Conservation (phyloP, 805 yeast species). For the Ogataea henricii region DNA sequence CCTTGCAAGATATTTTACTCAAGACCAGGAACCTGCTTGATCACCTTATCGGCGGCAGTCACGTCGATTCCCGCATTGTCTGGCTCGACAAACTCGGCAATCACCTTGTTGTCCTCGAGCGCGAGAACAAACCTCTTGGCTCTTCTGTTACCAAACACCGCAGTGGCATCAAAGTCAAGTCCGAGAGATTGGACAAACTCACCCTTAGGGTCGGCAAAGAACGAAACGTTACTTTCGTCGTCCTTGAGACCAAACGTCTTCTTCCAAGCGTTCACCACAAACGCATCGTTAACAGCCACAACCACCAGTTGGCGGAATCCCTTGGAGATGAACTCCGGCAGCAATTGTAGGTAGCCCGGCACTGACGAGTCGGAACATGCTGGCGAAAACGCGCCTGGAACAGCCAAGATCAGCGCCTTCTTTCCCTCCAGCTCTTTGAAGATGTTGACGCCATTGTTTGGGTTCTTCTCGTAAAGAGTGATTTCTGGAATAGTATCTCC, state of each 20-base stretch:
- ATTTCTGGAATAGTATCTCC: slow-evolving; percentile 26
- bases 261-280: slow-evolving; percentile 83
- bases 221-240: slow-evolving; percentile 28
- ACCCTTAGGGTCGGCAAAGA: slow-evolving; percentile 81
- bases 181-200: slow-evolving; percentile 68
- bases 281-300: slow-evolving; percentile 83
- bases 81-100: slow-evolving; percentile 71
- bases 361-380: slow-evolving; percentile 73
- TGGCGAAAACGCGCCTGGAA: slow-evolving; percentile 81
- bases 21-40: slow-evolving; percentile 32
- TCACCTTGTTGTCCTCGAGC: slow-evolving; percentile 74
- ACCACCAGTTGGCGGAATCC: slow-evolving; percentile 67
- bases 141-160: slow-evolving; percentile 75
- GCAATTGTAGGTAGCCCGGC: slow-evolving; percentile 66
- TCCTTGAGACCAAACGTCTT: slow-evolving; percentile 39
- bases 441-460: slow-evolving; percentile 25
- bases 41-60: slow-evolving; percentile 48
- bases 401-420: slow-evolving; percentile 55
- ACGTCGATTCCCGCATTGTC: slow-evolving; percentile 72
- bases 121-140: slow-evolving; percentile 74
- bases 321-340: slow-evolving; percentile 56
- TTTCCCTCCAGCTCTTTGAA: slow-evolving; percentile 24
- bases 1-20: slow-evolving; percentile 15
- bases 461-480: slow-evolving; percentile 27
- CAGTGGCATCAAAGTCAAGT: slow-evolving; percentile 71